A percentile compares a stretch with the other conserved stretches of the same genome.
phyloP scores from a whole-genome alignment of 306 rosid genomes.

The Trifolium dubium region DNA sequence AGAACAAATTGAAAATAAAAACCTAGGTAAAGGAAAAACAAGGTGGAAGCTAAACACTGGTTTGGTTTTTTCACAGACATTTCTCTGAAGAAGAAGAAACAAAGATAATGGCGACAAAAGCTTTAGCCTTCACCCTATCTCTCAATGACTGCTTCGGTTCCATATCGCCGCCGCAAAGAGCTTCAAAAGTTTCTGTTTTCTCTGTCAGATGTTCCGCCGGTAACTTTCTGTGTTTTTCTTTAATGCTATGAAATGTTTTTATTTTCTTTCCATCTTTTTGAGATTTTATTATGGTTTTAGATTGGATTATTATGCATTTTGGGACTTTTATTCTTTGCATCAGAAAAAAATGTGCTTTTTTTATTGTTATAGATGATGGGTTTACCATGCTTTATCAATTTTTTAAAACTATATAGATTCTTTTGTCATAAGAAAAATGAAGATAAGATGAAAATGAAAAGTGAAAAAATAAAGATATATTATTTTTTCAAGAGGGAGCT shows the following conservation, averaged over 20 bases:
- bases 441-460: no score
- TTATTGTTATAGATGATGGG: no score
- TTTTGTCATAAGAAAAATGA: no score
- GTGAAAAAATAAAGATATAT: no score
- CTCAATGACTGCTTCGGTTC: slow-evolving; percentile 39
- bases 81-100: not conserved
- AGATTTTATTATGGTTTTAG: no score
- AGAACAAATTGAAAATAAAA: slow-evolving; percentile 21
- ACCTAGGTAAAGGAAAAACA: slow-evolving; percentile 22
- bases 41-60: not conserved
- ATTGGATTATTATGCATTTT: no score
- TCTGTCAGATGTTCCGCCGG: slow-evolving; percentile 58
- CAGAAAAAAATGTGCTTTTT: no score
- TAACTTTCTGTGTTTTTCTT: not conserved
- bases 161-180: slow-evolving; percentile 2
- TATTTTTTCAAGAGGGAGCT: no score
- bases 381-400: no score
- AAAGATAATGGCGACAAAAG: slow-evolving; percentile 51
- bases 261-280: slow-evolving; percentile 15
- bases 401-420: no score
- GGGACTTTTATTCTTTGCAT: no score
- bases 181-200: slow-evolving; percentile 39
- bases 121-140: slow-evolving; percentile 41
- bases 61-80: not conserved
- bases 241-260: not conserved